phyloP scores from a whole-genome alignment of 2,329 filamentous ascomycete species.

The Fusarium irregulare region DNA sequence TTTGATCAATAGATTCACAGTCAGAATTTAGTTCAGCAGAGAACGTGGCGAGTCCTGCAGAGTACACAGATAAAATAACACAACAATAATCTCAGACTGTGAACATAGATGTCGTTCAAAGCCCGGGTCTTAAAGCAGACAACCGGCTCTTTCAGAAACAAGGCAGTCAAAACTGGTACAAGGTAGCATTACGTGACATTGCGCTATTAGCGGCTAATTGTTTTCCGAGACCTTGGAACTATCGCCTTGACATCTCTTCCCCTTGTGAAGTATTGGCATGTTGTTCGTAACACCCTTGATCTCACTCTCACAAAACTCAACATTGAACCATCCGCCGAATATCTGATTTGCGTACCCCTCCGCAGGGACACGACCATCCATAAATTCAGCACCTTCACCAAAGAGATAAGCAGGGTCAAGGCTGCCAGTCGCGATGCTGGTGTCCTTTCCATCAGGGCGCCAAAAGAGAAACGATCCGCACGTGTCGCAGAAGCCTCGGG shows the following conservation, averaged over 20 bases:
- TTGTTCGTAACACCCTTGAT: constrained; percentile 22
- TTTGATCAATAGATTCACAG: fast-evolving
- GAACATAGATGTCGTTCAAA: too few relatives aligned
- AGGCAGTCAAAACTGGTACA: too few relatives aligned
- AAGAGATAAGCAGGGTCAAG: constrained; percentile 12
- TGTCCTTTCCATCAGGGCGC: not conserved
- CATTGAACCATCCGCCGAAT: not conserved
- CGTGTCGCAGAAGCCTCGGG: constrained; percentile 4
- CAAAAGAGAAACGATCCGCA: constrained; percentile 22
- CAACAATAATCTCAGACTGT: too few relatives aligned
- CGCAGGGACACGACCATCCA: fast-evolving
- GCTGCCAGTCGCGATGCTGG: constrained; percentile 14
- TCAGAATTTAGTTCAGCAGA: too few relatives aligned
- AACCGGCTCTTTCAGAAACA: too few relatives aligned
- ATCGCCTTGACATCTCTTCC: constrained; percentile 9
- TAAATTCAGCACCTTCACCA: not conserved
- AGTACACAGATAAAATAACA: too few relatives aligned
- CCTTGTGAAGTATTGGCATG: constrained; percentile 9
- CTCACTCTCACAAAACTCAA: constrained; percentile 13
- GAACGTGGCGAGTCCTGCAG: too few relatives aligned
- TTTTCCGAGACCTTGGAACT: not conserved
- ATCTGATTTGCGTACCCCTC: not conserved
- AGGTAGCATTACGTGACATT: not conserved
- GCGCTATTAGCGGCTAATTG: not conserved
- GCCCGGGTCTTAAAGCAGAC: too few relatives aligned